Evolutionary conservation across 495 filamentous ascomycete species (phyloP), one percentile per base, ranked within the genome.

Genomic region (Friedmanniomyces simplex): DNA sequence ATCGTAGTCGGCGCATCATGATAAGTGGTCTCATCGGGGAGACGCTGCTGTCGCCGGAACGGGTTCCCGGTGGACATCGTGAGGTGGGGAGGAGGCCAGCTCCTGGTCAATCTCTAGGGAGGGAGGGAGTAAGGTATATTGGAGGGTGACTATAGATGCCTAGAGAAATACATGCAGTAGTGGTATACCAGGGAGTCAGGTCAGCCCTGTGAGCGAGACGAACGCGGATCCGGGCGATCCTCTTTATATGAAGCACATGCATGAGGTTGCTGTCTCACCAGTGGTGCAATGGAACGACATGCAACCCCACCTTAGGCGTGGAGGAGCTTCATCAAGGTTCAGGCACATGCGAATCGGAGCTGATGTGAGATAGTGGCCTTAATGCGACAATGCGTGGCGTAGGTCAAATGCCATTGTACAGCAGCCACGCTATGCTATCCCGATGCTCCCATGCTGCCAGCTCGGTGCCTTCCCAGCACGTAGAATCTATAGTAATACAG

Each of bases 31-130:
- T 52, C 59, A 41, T 58, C 59, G 1, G 54, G 25, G 3, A 34
- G 49, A n/a, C n/a, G n/a, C 18, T 36, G 61, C 41, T 54, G 13
- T 18, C 54, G 49, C 21, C 69, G 69, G 64, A 71, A 71, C 5
- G 69, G 67, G 46, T 71, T 71, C 59, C 69, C 68, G 7, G 39
- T 43, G 13, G 69, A 70, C 69, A 71, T 57, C 16, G 43, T 49
- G 54, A 26, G 28, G 28, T 4, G 28, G 28, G 28, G 28, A 32
- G n/a, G 54, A 57, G 54, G 21, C 54, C 54, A 41, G 54, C 54
- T 57, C 54, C 13, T 22, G 49, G 26, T 10, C 25, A 36, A 34
- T 16, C n/a, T n/a, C n/a, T n/a, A n/a, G n/a, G 32, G 14, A 43
- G 39, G 39, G 39, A 43, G 39, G 39, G 18, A 43, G 39, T 49